Evolutionary conservation across 2,329 filamentous ascomycete species (phyloP).

Genomic region (Alternaria novae-zelandiae): DNA sequence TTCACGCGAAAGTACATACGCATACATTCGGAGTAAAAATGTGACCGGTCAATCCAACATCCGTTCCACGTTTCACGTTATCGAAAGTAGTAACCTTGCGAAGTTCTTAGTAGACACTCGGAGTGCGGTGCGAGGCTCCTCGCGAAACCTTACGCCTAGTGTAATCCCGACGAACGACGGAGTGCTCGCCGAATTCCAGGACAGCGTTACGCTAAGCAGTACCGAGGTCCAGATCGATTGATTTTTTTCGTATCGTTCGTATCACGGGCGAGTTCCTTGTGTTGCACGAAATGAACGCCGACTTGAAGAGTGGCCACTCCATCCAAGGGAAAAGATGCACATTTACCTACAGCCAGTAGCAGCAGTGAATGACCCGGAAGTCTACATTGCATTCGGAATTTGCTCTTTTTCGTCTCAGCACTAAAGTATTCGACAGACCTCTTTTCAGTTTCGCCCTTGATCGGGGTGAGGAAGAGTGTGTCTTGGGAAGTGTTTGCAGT

Average conservation of each 20-base stretch:
- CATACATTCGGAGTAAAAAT: no score
- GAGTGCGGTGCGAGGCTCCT: neutral
- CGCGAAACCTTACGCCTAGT: neutral
- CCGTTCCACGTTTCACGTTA: neutral
- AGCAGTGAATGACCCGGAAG: neutral
- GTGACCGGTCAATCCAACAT: neutral
- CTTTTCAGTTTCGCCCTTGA: neutral
- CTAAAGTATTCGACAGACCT: neutral
- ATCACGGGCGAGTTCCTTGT: neutral
- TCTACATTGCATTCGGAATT: neutral
- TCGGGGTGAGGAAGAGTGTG: neutral
- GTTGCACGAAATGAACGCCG: neutral
- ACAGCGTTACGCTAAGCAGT: neutral
- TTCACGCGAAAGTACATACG: no score
- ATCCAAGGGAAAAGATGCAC: neutral
- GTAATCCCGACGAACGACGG: neutral
- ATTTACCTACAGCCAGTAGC: neutral
- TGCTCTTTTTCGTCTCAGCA: neutral
- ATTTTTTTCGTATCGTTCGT: neutral
- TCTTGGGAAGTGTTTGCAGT: neutral
- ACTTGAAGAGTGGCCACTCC: neutral
- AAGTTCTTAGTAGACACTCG: neutral
- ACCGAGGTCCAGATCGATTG: neutral
- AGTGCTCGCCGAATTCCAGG: neutral
- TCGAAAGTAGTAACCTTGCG: neutral